Percentiles rank a stretch among this genome's conserved stretches.
Evolutionary conservation across 2,329 filamentous ascomycete genomes (phyloP).

Genomic region (Ceratocystis destructans): DNA sequence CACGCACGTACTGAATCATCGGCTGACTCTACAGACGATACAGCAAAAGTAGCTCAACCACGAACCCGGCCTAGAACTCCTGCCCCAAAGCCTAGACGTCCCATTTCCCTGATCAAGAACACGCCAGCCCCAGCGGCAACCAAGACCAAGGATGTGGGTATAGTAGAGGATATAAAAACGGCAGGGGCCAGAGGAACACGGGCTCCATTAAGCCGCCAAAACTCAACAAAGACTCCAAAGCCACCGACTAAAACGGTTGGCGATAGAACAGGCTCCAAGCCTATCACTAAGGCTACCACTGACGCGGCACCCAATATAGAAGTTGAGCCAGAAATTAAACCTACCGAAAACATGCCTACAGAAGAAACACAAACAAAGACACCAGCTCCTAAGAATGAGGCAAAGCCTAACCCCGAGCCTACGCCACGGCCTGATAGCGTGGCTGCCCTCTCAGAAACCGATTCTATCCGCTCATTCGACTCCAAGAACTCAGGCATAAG

Average conservation of each 20-base stretch:
- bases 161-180: not conserved
- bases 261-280: constrained; percentile 5
- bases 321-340: not conserved
- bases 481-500: constrained; percentile 8
- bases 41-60: constrained; percentile 6
- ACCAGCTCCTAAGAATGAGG: not conserved
- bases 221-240: constrained; percentile 7
- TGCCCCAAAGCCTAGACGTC: constrained; percentile 10
- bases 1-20: not conserved
- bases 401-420: not conserved
- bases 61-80: constrained; percentile 17
- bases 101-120: constrained; percentile 18
- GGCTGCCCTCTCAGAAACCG: constrained; percentile 8
- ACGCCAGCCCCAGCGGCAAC: constrained; percentile 5
- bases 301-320: not conserved
- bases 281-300: not conserved
- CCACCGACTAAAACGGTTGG: not conserved
- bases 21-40: constrained; percentile 7
- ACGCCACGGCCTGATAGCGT: not conserved
- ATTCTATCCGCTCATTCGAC: constrained; percentile 7
- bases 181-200: not conserved
- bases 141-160: not conserved
- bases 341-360: not conserved
- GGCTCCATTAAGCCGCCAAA: constrained; percentile 10
- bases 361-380: not conserved